These are phyloP conservation scores for Ustilago shanxiensis DNA, from an alignment of 1,284 basidiomycete genomes.

Conservation along the genomic window DNA sequence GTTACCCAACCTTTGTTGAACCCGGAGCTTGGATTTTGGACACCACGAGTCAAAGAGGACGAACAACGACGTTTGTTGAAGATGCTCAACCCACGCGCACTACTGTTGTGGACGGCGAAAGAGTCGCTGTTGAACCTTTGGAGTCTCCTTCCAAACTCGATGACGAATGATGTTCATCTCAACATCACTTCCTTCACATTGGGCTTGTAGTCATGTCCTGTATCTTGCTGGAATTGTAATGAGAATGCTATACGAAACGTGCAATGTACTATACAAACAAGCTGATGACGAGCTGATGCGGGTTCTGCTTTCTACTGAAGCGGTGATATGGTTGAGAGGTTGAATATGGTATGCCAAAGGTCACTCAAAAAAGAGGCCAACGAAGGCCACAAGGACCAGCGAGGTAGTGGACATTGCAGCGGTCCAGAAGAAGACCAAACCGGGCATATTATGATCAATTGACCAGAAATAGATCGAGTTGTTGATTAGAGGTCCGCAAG, in stretches of 20 bases:
- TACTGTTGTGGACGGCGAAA: background rate
- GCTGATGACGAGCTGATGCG: background rate
- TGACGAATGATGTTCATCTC: constrained; percentile 1
- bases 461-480: constrained; percentile 37
- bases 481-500: constrained; percentile 37
- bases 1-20: constrained; percentile 51
- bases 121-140: background rate
- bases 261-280: constrained; percentile 5
- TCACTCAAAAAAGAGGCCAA: constrained; percentile 8
- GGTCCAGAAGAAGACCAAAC: constrained; percentile 36
- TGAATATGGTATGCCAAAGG: background rate
- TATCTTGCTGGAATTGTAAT: background rate
- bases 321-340: too few species aligned
- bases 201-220: background rate
- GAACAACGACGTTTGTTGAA: constrained; percentile 35
- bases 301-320: too few species aligned
- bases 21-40: constrained; percentile 54
- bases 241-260: background rate
- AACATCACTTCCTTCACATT: too few species aligned
- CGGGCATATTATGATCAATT: constrained; percentile 24
- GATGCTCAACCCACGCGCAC: constrained; percentile 3
- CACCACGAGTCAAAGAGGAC: constrained; percentile 42
- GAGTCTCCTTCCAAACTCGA: constrained; percentile 17
- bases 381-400: constrained; percentile 18
- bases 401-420: constrained; percentile 10